phyloP scores from a whole-genome alignment of 148 eudicot species.

The Camellia granthamiana region DNA sequence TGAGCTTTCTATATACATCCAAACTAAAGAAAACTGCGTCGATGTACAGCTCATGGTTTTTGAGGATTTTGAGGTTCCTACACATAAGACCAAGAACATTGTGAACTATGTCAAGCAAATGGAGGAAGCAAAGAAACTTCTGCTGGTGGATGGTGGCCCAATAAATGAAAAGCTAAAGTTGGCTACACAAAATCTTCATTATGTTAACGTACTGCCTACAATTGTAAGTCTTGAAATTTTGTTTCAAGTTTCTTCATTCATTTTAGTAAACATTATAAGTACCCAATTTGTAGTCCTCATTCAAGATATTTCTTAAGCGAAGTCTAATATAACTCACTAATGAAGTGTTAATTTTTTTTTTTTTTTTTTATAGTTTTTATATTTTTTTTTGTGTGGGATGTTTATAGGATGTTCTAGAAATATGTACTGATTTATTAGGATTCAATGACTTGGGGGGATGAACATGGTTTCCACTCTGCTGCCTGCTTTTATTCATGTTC shows the following conservation, averaged over 20 bases:
- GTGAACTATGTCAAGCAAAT: conserved; percentile 68
- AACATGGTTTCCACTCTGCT: not conserved
- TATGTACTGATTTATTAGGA: not conserved
- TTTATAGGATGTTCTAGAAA: not conserved
- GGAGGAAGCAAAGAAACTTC: conserved; percentile 71
- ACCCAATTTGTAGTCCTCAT: not conserved
- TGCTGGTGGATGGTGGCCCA: conserved; percentile 82
- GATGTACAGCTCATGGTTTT: conserved; percentile 70
- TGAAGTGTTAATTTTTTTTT: too few relatives aligned
- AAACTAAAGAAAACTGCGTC: conserved; percentile 8
- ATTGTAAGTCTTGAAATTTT: conserved; percentile 57
- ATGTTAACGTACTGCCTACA: conserved; percentile 77
- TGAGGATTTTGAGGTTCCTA: conserved; percentile 74
- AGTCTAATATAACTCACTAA: too few relatives aligned
- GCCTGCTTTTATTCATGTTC: not conserved
- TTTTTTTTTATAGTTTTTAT: not conserved
- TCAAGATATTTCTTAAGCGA: not conserved
- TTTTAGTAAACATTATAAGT: not conserved
- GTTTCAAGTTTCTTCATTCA: not conserved
- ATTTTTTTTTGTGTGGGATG: not conserved
- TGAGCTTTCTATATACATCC: not conserved
- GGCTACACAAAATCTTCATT: conserved; percentile 84
- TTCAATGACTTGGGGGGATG: not conserved
- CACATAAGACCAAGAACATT: conserved; percentile 92
- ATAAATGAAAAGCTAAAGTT: conserved; percentile 68